Conservation (phyloP, 2,329 filamentous ascomycete species). For the Lecanicillium sp. region DNA sequence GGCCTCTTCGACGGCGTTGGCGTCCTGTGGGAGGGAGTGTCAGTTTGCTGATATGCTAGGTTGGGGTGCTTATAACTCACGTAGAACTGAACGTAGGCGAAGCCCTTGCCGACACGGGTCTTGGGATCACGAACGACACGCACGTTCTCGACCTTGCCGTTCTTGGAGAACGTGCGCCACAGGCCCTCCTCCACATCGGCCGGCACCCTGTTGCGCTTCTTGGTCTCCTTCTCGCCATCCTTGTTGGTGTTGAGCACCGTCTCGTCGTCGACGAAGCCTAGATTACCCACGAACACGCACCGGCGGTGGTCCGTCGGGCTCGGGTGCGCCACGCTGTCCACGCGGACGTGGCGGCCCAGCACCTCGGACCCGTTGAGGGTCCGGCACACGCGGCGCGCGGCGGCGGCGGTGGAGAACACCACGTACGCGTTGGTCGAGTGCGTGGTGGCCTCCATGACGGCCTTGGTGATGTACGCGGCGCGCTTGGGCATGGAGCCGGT, state of each 20-base stretch:
- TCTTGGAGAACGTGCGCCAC: constrained; percentile 71
- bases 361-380: constrained; percentile 79
- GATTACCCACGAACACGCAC: constrained; percentile 93
- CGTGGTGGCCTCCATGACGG: constrained; percentile 85
- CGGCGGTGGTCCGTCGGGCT: constrained; percentile 74
- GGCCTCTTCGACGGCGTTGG: constrained; percentile 84
- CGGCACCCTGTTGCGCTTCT: constrained; percentile 68
- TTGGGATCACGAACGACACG: constrained; percentile 83
- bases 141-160: constrained; percentile 84
- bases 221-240: constrained; percentile 60
- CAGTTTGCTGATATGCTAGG: constrained; percentile 16
- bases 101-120: constrained; percentile 91
- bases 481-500: constrained; percentile 76
- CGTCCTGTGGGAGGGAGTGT: constrained; percentile 48
- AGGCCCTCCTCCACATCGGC: constrained; percentile 90
- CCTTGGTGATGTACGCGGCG: constrained; percentile 87
- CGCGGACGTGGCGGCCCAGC: constrained; percentile 80
- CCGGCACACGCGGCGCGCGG: constrained; percentile 68
- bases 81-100: constrained; percentile 95
- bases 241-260: constrained; percentile 60
- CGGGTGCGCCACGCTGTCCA: constrained; percentile 87
- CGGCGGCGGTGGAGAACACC: constrained; percentile 71
- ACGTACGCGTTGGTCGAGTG: constrained; percentile 92
- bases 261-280: constrained; percentile 94
- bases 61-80: constrained; percentile 33